Conservation (phyloP, 2,329 filamentous ascomycete species). For the Tolypocladium ophioglossoides region DNA sequence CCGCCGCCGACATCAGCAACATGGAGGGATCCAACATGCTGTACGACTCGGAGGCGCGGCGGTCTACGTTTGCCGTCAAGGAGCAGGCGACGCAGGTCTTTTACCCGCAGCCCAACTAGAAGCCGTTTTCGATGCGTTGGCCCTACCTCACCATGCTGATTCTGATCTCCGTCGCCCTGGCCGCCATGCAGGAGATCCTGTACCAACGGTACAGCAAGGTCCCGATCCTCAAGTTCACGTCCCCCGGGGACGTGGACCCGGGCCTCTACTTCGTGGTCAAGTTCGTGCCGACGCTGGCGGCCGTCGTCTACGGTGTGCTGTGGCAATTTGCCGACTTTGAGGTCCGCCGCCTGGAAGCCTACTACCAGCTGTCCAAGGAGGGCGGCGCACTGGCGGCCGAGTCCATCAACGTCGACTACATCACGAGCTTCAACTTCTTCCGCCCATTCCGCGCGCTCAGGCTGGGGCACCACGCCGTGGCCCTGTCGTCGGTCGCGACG, state of each 20-base stretch:
- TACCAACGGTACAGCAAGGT: constrained; percentile 36
- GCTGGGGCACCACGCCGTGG: constrained; percentile 57
- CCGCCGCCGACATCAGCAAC: constrained; percentile 39
- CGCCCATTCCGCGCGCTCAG: constrained; percentile 52
- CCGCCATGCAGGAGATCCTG: constrained; percentile 41
- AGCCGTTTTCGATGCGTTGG: constrained; percentile 53
- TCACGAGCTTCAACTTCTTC: constrained; percentile 56
- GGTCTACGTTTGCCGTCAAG: constrained; percentile 25
- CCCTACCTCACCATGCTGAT: constrained; percentile 47
- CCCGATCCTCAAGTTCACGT: constrained; percentile 38
- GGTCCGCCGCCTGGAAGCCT: constrained; percentile 55
- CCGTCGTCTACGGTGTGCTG: constrained; percentile 51
- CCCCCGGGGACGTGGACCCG: constrained; percentile 37
- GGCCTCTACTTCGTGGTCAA: constrained; percentile 51
- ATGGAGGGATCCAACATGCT: constrained; percentile 32
- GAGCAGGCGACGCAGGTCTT: constrained; percentile 36
- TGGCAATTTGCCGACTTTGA: constrained; percentile 59
- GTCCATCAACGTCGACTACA: constrained; percentile 65
- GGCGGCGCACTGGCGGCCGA: constrained; percentile 51
- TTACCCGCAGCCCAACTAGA: constrained; percentile 56
- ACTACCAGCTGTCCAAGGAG: constrained; percentile 52
- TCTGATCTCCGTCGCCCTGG: constrained; percentile 41
- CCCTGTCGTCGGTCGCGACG: constrained; percentile 53
- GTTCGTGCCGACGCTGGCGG: constrained; percentile 50
- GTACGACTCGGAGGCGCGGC: constrained; percentile 19